Percentiles rank a stretch among this genome's conserved stretches.
Conservation (phyloP, 2,329 filamentous ascomycete genomes). For the Cadophora luteo-olivacea region DNA sequence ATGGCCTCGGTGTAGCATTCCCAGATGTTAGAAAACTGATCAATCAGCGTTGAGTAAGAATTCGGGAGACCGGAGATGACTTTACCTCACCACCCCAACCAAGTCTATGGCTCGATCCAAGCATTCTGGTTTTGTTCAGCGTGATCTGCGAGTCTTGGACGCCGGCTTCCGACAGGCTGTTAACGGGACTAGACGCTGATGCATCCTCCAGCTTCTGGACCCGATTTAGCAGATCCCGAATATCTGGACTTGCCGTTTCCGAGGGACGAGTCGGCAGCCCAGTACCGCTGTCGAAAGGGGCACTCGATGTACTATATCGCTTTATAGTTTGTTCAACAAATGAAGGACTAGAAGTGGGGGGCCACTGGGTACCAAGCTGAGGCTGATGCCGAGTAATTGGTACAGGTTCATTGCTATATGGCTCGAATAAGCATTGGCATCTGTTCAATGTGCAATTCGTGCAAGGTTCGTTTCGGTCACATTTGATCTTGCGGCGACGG, state of each 20-base stretch:
- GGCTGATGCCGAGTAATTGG: neutral
- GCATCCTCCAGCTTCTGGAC: slow-evolving; percentile 5
- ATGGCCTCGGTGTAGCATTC: neutral
- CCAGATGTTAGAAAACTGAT: neutral
- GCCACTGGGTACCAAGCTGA: neutral
- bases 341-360: neutral
- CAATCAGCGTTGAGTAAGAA: neutral
- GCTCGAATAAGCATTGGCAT: slow-evolving; percentile 38
- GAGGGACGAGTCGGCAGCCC: neutral
- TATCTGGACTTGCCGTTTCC: neutral
- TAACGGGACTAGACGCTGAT: neutral
- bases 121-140: slow-evolving; percentile 47
- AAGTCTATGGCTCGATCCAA: slow-evolving; percentile 46
- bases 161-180: neutral
- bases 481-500: slow-evolving; percentile 51
- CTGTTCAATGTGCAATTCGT: slow-evolving; percentile 44
- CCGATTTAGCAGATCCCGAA: neutral
- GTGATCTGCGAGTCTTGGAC: slow-evolving; percentile 40
- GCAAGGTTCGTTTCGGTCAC: slow-evolving; percentile 49
- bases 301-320: neutral
- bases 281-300: neutral
- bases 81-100: slow-evolving; percentile 44
- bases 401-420: neutral
- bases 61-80: neutral
- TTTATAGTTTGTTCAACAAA: neutral